Conservation (phyloP, 2,329 filamentous ascomycete species). For the Escovopsis sp. region DNA sequence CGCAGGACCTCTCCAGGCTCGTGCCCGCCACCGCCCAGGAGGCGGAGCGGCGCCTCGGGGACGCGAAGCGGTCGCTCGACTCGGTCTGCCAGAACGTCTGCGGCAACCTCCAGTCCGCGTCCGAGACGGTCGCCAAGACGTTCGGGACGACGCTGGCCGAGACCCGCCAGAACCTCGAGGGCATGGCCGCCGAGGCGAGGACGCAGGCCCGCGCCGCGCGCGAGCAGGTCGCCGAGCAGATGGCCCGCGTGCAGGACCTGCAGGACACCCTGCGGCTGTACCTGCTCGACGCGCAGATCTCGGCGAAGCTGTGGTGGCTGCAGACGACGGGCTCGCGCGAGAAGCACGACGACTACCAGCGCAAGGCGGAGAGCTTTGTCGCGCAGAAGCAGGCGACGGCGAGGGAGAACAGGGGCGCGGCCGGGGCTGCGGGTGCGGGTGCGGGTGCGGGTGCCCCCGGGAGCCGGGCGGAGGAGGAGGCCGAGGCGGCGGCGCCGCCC, state of each 20-base stretch:
- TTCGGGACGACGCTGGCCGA: conserved; percentile 8
- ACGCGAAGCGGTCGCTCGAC: conserved; percentile 18
- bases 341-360: conserved; percentile 31
- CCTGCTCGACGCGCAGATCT: conserved; percentile 38
- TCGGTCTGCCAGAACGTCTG: conserved; percentile 16
- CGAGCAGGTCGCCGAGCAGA: conserved; percentile 9
- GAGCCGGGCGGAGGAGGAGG: conserved; percentile 12
- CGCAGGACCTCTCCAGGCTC: conserved; percentile 25
- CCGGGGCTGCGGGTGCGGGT: too few relatives aligned
- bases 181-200: conserved; percentile 8
- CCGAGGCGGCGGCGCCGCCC: conserved; percentile 8
- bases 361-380: conserved; percentile 31
- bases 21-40: conserved; percentile 26
- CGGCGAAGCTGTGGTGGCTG: conserved; percentile 43
- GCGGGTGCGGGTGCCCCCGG: neutral
- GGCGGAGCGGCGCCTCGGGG: conserved; percentile 22
- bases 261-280: conserved; percentile 28
- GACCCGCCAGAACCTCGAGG: conserved; percentile 11
- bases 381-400: conserved; percentile 21
- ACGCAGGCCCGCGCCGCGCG: conserved; percentile 10
- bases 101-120: conserved; percentile 12
- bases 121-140: conserved; percentile 14
- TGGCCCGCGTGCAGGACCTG: conserved; percentile 13
- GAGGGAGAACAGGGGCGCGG: conserved; percentile 13
- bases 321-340: conserved; percentile 34